Conservation (phyloP, 495 filamentous ascomycete genomes). For the Xylaria cubensis region DNA sequence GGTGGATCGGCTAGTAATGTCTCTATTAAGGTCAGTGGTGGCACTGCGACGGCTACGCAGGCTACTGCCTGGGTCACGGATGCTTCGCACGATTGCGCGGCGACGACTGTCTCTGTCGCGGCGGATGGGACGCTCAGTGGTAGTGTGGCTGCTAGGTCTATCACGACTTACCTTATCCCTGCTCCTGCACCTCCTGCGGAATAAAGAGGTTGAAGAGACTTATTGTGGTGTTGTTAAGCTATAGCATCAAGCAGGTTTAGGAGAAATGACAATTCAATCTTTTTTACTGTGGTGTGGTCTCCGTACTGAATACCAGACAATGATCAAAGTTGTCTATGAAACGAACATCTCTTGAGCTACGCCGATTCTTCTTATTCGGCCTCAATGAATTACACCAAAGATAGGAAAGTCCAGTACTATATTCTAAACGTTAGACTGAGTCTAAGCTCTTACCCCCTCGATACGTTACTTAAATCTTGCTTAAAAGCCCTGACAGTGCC, state of each 20-base stretch:
- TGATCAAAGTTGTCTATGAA: not conserved
- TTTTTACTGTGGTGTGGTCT: not conserved
- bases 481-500: conserved; percentile 65
- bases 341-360: not conserved
- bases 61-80: conserved; percentile 50
- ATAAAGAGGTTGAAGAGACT: conserved; percentile 3
- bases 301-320: not conserved
- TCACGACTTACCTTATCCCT: conserved; percentile 46
- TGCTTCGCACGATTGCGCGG: conserved; percentile 43
- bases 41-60: conserved; percentile 18
- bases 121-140: conserved; percentile 42
- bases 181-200: conserved; percentile 24
- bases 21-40: conserved; percentile 38
- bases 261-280: not conserved
- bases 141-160: conserved; percentile 45
- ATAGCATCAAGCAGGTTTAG: not conserved
- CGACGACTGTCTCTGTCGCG: conserved; percentile 37
- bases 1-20: conserved; percentile 40
- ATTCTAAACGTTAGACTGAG: not conserved
- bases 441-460: not conserved
- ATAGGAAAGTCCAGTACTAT: not conserved
- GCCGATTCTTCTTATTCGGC: not conserved
- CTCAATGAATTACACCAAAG: not conserved
- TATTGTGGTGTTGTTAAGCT: not conserved
- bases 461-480: conserved; percentile 62